Base-by-base conservation (phyloP, 148 eudicot genomes). In the Limonium bicolor region DNA sequence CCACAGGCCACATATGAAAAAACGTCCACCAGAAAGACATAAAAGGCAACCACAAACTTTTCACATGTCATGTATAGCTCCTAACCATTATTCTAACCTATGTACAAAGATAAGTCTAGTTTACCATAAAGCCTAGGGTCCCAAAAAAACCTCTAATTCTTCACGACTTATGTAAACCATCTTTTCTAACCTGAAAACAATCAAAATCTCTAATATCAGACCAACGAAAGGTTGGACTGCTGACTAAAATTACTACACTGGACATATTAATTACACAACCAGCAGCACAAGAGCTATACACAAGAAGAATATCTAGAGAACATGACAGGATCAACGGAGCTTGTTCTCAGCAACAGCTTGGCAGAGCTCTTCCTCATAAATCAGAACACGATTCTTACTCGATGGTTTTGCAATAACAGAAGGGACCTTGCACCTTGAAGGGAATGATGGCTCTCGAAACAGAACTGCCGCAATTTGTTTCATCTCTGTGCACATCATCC, bases 291-390 rank as follows among this genome's bases (percentile, higher is more conserved):
- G 36, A 28, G 56, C 71, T 71, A 69, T 78, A 75, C 62, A 82
- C 56, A 65, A 18, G 15, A 45, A 43, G 16, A 49, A 9, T 7
- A 13, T 41, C 55, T 36, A 16, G 15, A 41, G 26, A n/a, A 30
- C 20, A 19, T 5, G 36, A 15, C 33, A 48, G 47, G 31, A 23
- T 82, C 71, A 90, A 61, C 67, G 93, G 39, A 90, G 94, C 58
- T 85, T 85, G 59, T 90, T 90, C 56, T 85, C 93, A 50, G 95
- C 85, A 23, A 90, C 99, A 44, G 95, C 99, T 53, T 90, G 85
- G 60, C 99, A 85, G 26, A 90, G 54, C 69, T 90, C 99, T 46
- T 90, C 99, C 64, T 90, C 95, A 23, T 73, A 85, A 63, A 85
- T 75, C 10, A 90, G 56, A 45, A 71, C 95, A 42, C 95, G 62